Conservation (phyloP, 2,329 filamentous ascomycete species). For the Cladophialophora bantiana region DNA sequence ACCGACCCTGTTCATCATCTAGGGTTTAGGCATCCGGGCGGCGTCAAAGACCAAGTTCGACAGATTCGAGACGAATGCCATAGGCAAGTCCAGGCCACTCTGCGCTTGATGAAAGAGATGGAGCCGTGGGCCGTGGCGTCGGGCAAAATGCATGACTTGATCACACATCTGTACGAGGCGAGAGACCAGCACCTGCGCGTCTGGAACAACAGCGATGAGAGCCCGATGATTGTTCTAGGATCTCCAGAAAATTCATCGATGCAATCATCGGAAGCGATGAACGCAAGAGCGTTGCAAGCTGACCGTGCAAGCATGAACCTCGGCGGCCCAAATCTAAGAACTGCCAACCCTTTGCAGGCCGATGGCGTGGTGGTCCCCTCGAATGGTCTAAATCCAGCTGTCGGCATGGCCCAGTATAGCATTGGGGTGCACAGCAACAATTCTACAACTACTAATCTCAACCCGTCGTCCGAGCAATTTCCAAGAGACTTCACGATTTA, state of each 20-base stretch:
- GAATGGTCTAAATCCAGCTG: neutral
- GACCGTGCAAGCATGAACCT: neutral
- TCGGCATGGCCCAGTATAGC: neutral
- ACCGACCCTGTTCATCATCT: neutral
- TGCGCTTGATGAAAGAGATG: conserved; percentile 27
- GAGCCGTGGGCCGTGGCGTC: conserved; percentile 28
- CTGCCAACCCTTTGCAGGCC: neutral
- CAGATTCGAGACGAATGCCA: conserved; percentile 27
- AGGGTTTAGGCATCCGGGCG: conserved; percentile 5
- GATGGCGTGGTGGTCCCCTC: neutral
- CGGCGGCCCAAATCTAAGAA: neutral
- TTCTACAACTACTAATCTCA: neutral
- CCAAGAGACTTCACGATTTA: conserved; percentile 22
- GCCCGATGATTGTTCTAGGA: conserved; percentile 16
- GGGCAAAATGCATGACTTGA: conserved; percentile 23
- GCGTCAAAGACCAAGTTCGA: conserved; percentile 14
- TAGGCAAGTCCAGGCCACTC: conserved; percentile 20
- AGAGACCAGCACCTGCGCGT: conserved; percentile 24
- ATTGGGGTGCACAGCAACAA: neutral
- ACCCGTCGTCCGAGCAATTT: conserved; percentile 12
- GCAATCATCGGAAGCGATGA: neutral
- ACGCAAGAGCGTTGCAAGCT: neutral
- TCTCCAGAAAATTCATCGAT: conserved; percentile 15
- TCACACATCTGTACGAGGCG: conserved; percentile 21
- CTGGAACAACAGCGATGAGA: conserved; percentile 29